These are phyloP conservation scores for Anisogramma anomala DNA, from an alignment of 2,329 filamentous ascomycete genomes.

Conservation along the genomic window DNA sequence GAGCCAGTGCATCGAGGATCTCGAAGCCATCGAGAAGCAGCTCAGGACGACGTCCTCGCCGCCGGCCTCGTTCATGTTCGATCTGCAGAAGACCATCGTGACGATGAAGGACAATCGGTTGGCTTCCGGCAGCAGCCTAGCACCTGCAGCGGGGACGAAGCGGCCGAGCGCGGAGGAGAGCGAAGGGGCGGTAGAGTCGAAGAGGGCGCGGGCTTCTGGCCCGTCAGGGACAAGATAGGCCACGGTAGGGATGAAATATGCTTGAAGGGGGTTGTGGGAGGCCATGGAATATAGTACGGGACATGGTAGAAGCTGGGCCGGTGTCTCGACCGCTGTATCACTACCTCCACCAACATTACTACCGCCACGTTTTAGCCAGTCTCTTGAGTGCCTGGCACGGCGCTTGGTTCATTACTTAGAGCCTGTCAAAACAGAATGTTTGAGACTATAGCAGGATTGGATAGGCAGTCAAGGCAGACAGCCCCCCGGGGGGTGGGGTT, in stretches of 20 bases:
- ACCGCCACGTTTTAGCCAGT: too few relatives aligned
- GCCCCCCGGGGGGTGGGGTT: too few relatives aligned
- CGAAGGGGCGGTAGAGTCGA: conserved; percentile 11
- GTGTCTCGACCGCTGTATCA: too few relatives aligned
- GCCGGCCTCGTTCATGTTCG: conserved; percentile 18
- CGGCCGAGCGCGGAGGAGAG: conserved; percentile 5
- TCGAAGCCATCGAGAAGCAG: conserved; percentile 23
- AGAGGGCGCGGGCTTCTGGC: conserved; percentile 5
- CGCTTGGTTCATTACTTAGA: too few relatives aligned
- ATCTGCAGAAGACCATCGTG: background rate
- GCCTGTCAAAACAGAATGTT: too few relatives aligned
- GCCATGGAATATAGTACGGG: background rate
- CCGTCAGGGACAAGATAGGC: background rate
- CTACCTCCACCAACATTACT: too few relatives aligned
- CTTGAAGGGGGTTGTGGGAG: background rate
- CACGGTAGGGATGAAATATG: background rate
- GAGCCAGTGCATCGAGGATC: conserved; percentile 30
- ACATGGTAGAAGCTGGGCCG: too few relatives aligned
- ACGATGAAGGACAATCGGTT: too few relatives aligned
- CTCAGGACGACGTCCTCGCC: conserved; percentile 20
- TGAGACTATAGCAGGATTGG: too few relatives aligned
- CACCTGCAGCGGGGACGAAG: conserved; percentile 4
- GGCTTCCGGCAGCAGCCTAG: conserved; percentile 3
- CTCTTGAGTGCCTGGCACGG: too few relatives aligned
- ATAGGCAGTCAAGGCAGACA: too few relatives aligned